phyloP scores from a whole-genome alignment of 176 grass and related monocot genomes.

The Oropetium thomaeum region DNA sequence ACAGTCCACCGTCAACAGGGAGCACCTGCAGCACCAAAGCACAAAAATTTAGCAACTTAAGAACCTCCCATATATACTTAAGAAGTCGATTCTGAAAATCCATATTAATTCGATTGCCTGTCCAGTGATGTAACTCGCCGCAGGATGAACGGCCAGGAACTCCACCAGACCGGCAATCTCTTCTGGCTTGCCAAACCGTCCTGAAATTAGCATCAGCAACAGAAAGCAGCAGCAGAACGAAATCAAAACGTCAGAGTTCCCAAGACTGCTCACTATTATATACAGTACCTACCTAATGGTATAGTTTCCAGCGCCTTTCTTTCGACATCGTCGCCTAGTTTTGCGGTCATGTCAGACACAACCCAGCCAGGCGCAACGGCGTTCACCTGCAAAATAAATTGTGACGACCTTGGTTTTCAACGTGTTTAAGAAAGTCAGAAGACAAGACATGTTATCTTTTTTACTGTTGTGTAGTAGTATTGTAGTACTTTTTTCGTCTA shows the following conservation, averaged over 20 bases:
- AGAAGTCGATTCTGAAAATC: background rate
- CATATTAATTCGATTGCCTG: conserved; percentile 34
- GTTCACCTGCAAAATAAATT: conserved; percentile 56
- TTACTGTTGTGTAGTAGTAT: too few species aligned
- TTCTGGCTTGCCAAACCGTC: conserved; percentile 59
- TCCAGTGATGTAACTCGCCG: conserved; percentile 54
- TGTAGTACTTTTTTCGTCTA: too few species aligned
- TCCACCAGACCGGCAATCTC: conserved; percentile 55
- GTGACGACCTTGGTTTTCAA: background rate
- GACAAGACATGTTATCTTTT: background rate
- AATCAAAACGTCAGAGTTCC: background rate
- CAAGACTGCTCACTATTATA: background rate
- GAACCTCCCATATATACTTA: too few species aligned
- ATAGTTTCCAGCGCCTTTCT: conserved; percentile 70
- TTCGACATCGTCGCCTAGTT: conserved; percentile 70
- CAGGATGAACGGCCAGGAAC: conserved; percentile 59
- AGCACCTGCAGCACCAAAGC: conserved; percentile 48
- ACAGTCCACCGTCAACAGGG: conserved; percentile 79
- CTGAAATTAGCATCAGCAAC: conserved; percentile 32
- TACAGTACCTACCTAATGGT: conserved; percentile 51
- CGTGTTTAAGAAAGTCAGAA: background rate
- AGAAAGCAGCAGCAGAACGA: background rate
- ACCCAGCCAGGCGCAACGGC: conserved; percentile 84
- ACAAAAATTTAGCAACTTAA: background rate
- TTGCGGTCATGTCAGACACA: conserved; percentile 81